Percentiles rank a stretch among this genome's conserved stretches.
phyloP scores from a whole-genome alignment of 768 basidiomycete species.

The Leucocoprinus birnbaumii region DNA sequence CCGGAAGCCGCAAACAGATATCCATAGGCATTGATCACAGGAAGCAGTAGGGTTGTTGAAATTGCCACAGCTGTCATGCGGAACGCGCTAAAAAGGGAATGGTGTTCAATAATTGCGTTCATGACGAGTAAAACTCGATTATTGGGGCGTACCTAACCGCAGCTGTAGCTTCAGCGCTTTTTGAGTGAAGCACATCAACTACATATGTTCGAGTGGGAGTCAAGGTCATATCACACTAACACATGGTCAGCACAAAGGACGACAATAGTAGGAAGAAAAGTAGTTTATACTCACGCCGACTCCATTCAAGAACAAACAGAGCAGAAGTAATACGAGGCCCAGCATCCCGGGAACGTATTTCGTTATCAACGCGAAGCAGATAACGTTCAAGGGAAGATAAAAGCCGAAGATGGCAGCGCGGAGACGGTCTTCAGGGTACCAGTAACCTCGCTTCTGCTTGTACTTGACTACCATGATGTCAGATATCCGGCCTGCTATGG shows the following conservation, averaged over 20 bases:
- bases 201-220: slow-evolving; percentile 53
- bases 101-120: too few species aligned
- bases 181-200: slow-evolving; percentile 56
- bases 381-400: slow-evolving; percentile 54
- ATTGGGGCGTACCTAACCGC: slow-evolving; percentile 47
- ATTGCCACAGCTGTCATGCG: neutral
- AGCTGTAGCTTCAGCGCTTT: slow-evolving; percentile 62
- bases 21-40: slow-evolving; percentile 11
- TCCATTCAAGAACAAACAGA: slow-evolving; percentile 63
- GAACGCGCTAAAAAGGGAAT: too few species aligned
- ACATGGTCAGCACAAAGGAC: slow-evolving; percentile 7
- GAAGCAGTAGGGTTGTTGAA: slow-evolving; percentile 1
- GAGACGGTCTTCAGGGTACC: slow-evolving; percentile 71
- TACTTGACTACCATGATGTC: slow-evolving; percentile 49
- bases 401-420: slow-evolving; percentile 48
- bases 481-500: slow-evolving; percentile 56
- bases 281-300: slow-evolving; percentile 55
- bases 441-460: slow-evolving; percentile 44
- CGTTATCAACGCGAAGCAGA: slow-evolving; percentile 22
- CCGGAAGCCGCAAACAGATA: slow-evolving; percentile 1
- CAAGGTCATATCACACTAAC: slow-evolving; percentile 48
- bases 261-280: slow-evolving; percentile 36
- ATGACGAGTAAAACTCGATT: slow-evolving; percentile 39
- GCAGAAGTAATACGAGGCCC: slow-evolving; percentile 48
- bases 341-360: slow-evolving; percentile 43